Conservation (phyloP, 176 grass and related monocot genomes). For the Ensete glaucum region DNA sequence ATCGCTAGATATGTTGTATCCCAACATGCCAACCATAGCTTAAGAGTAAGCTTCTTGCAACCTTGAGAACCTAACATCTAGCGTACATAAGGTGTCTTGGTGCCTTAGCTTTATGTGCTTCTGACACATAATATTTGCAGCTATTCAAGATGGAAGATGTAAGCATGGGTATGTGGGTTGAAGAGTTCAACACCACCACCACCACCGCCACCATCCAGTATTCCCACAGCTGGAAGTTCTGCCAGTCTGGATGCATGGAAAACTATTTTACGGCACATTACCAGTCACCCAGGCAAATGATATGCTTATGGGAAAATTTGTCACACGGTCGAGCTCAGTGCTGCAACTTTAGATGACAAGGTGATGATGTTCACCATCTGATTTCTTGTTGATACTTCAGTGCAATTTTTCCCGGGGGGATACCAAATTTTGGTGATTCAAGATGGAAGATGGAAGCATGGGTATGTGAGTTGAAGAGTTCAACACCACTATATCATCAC, state of each 20-base stretch:
- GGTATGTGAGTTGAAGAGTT: slow-evolving; percentile 79
- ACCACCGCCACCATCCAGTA: slow-evolving; percentile 34
- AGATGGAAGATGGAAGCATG: slow-evolving; percentile 90
- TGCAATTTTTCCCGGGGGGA: too few relatives aligned
- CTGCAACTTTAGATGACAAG: slow-evolving; percentile 65
- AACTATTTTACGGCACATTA: slow-evolving; percentile 93
- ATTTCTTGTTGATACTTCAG: too few relatives aligned
- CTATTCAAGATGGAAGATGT: slow-evolving; percentile 93
- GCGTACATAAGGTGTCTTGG: neutral
- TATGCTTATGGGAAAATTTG: slow-evolving; percentile 83
- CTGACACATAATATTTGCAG: slow-evolving; percentile 25
- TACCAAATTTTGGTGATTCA: slow-evolving; percentile 23
- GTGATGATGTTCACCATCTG: neutral
- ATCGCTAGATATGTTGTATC: slow-evolving; percentile 69
- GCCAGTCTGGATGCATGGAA: slow-evolving; percentile 73
- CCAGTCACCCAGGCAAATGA: slow-evolving; percentile 78
- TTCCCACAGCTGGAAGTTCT: slow-evolving; percentile 84
- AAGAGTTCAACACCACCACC: slow-evolving; percentile 63
- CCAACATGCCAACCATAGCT: slow-evolving; percentile 65
- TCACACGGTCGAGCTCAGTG: slow-evolving; percentile 44
- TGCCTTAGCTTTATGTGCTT: neutral
- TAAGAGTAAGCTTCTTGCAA: slow-evolving; percentile 40
- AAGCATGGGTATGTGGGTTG: slow-evolving; percentile 78
- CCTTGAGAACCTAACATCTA: neutral
- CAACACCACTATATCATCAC: slow-evolving; percentile 28